Conservation (phyloP, 257 asterid genomes). For the Fraxinus pennsylvanica region DNA sequence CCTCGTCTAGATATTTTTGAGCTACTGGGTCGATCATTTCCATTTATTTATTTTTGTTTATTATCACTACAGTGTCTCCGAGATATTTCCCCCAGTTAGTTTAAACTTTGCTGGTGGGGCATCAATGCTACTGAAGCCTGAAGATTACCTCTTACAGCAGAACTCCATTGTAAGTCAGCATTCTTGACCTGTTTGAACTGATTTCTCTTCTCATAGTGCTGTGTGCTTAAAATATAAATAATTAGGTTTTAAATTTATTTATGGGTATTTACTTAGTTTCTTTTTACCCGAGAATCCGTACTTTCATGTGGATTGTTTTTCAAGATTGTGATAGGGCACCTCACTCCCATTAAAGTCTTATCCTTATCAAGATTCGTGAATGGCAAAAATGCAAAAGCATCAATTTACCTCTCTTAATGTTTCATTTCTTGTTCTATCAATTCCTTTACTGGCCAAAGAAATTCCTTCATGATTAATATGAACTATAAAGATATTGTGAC, state of each 20-base stretch:
- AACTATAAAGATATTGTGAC: not conserved
- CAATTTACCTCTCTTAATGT: not conserved
- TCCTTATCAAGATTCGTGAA: not conserved
- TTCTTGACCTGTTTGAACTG: slow-evolving; percentile 1
- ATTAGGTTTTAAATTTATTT: not conserved
- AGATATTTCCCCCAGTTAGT: slow-evolving; percentile 73
- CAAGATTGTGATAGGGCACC: not conserved
- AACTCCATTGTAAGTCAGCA: slow-evolving; percentile 72
- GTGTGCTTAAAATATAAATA: not conserved
- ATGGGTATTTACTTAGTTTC: not conserved
- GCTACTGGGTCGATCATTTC: slow-evolving; percentile 2
- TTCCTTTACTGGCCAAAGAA: not conserved
- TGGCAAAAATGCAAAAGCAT: not conserved
- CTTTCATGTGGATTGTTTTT: not conserved
- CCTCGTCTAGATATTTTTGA: not conserved
- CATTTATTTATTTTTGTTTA: slow-evolving; percentile 7
- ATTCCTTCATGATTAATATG: not conserved
- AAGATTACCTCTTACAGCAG: slow-evolving; percentile 94
- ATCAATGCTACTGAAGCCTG: slow-evolving; percentile 75
- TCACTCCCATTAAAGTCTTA: not conserved
- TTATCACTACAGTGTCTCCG: slow-evolving; percentile 52
- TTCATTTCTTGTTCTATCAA: no score
- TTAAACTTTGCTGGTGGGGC: slow-evolving; percentile 89
- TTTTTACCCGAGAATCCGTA: not conserved
- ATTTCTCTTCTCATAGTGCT: not conserved